Evolutionary conservation across 495 filamentous ascomycete species (phyloP).

Genomic region (Collariella sp.): DNA sequence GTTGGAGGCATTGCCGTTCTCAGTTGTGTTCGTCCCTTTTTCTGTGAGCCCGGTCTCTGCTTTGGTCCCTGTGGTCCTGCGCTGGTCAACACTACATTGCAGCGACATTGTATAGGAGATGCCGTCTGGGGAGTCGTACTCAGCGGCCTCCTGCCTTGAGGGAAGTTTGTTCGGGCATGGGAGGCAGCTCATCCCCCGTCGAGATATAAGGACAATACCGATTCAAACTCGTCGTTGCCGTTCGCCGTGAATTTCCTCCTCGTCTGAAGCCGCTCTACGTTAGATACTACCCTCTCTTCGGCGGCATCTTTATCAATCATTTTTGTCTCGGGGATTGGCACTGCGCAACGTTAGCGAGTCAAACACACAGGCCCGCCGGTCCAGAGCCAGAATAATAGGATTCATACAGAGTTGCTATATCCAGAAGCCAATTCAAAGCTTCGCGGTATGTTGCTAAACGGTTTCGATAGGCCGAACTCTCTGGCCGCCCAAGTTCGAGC

Average conservation of each 20-base stretch:
- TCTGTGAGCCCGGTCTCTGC: too few relatives aligned
- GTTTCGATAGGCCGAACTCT: conserved; percentile 9
- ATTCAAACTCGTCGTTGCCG: neutral
- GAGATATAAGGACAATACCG: conserved; percentile 11
- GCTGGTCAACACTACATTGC: too few relatives aligned
- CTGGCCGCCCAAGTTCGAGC: conserved; percentile 6
- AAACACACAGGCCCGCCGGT: neutral
- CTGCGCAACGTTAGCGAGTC: neutral
- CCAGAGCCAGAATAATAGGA: neutral
- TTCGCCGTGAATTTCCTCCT: neutral
- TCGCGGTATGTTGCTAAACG: conserved; percentile 15
- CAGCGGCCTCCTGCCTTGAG: too few relatives aligned
- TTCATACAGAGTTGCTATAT: conserved; percentile 17
- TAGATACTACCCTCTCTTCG: conserved; percentile 1
- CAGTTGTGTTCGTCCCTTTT: too few relatives aligned
- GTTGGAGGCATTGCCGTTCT: too few relatives aligned
- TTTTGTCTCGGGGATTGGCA: neutral
- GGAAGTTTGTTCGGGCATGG: neutral
- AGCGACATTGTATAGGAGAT: neutral
- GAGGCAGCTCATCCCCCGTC: neutral
- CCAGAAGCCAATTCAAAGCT: conserved; percentile 17
- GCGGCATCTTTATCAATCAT: neutral
- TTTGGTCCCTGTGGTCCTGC: too few relatives aligned
- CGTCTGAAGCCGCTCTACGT: conserved; percentile 10
- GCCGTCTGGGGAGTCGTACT: too few relatives aligned